Evolutionary conservation across 805 yeast genomes (phyloP).

Genomic region (Yamadazyma insecticola): DNA sequence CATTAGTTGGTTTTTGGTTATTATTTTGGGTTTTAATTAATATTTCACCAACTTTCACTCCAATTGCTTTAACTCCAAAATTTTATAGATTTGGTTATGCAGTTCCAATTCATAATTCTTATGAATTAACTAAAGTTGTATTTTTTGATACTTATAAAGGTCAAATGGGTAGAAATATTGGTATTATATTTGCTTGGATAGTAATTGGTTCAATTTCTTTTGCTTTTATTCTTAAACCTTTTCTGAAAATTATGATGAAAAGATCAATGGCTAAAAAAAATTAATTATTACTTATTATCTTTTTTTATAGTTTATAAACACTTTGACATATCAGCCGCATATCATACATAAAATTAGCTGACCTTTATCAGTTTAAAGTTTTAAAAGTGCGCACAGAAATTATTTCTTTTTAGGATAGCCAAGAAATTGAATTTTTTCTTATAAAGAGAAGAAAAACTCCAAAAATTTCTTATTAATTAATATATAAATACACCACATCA

Average conservation of each 20-base stretch:
- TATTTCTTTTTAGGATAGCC: too few relatives aligned
- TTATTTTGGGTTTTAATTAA: slow-evolving; percentile 66
- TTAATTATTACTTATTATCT: too few relatives aligned
- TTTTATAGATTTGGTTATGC: slow-evolving; percentile 64
- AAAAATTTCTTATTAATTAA: too few relatives aligned
- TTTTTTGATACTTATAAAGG: slow-evolving; percentile 55
- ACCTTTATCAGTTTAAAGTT: too few relatives aligned
- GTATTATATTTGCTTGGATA: slow-evolving; percentile 58
- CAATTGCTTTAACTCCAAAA: slow-evolving; percentile 53
- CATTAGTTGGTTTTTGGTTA: slow-evolving; percentile 67
- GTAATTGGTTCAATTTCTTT: slow-evolving; percentile 42
- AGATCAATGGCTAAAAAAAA: slow-evolving; percentile 18
- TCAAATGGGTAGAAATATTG: slow-evolving; percentile 55
- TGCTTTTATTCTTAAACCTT: slow-evolving; percentile 42
- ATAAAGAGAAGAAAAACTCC: too few relatives aligned
- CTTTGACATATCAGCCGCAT: too few relatives aligned
- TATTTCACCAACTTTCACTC: slow-evolving; percentile 64
- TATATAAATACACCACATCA: too few relatives aligned
- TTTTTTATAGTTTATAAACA: too few relatives aligned
- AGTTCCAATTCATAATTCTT: slow-evolving; percentile 64
- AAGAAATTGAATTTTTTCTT: too few relatives aligned
- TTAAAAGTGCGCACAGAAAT: too few relatives aligned
- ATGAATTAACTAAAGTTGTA: slow-evolving; percentile 56
- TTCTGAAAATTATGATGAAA: slow-evolving; percentile 30
- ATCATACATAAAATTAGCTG: too few relatives aligned